These are phyloP conservation scores for Penicillium corylophilum DNA, from an alignment of 2,329 filamentous ascomycete species.

Conservation along the genomic window DNA sequence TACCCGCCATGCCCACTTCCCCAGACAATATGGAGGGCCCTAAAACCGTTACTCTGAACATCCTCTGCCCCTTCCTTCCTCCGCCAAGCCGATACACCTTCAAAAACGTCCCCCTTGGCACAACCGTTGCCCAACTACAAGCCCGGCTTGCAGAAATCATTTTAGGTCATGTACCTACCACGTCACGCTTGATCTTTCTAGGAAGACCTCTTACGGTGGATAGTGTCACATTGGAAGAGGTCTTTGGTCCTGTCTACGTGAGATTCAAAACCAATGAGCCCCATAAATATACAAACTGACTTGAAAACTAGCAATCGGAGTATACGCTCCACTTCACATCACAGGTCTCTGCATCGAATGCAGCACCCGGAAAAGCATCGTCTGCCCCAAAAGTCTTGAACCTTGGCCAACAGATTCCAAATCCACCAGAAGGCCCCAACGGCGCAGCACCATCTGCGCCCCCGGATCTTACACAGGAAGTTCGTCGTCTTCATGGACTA, in stretches of 20 bases:
- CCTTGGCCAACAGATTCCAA: neutral
- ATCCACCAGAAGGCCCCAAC: neutral
- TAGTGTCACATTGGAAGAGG: constrained; percentile 47
- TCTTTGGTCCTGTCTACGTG: constrained; percentile 54
- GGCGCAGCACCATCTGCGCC: too few species aligned
- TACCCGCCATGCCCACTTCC: neutral
- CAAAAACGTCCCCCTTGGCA: constrained; percentile 34
- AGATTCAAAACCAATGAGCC: constrained; percentile 22
- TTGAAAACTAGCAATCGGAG: neutral
- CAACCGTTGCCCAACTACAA: constrained; percentile 55
- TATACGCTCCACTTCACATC: neutral
- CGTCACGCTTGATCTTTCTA: constrained; percentile 59
- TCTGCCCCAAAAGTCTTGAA: neutral
- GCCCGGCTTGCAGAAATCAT: constrained; percentile 51
- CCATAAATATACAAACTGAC: neutral
- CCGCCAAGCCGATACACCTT: constrained; percentile 40
- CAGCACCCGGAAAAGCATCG: neutral
- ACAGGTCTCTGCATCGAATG: neutral
- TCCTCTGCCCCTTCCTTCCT: constrained; percentile 44
- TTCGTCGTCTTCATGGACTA: too few species aligned
- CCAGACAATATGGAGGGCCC: neutral
- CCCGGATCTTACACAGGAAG: too few species aligned
- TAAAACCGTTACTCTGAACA: constrained; percentile 32
- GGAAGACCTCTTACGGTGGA: constrained; percentile 55
- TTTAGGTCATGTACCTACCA: constrained; percentile 43